Evolutionary conservation across 805 yeast species (phyloP).

Genomic region (Wilhelminamyces savonicus): DNA sequence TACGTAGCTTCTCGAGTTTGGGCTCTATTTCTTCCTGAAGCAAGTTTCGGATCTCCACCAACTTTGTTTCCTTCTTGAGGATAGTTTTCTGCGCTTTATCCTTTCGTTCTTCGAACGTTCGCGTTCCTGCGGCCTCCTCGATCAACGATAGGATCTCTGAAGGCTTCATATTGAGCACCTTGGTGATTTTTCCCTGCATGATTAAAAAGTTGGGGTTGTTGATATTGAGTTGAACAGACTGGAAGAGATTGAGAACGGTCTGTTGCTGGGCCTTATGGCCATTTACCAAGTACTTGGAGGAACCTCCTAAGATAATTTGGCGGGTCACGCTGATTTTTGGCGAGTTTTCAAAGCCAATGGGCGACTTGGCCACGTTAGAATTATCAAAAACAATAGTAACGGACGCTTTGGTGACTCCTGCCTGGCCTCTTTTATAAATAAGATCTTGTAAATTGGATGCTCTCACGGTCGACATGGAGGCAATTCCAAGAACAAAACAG

Average conservation of each 20-base stretch:
- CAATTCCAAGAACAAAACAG: conserved; percentile 95
- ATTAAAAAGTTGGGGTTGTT: conserved; percentile 95
- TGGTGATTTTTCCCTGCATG: conserved; percentile 98
- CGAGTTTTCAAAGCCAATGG: conserved; percentile 79
- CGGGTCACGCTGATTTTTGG: conserved; percentile 85
- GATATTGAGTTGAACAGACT: conserved; percentile 90
- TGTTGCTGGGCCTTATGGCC: conserved; percentile 97
- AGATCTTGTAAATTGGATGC: conserved; percentile 91
- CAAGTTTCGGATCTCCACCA: conserved; percentile 67
- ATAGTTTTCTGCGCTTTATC: conserved; percentile 89
- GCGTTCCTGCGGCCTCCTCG: conserved; percentile 98
- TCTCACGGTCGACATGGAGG: conserved; percentile 90
- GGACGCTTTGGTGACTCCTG: conserved; percentile 94
- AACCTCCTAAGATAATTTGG: conserved; percentile 85
- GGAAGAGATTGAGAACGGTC: conserved; percentile 83
- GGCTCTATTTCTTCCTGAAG: conserved; percentile 90
- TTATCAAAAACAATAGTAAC: conserved; percentile 96
- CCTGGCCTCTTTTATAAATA: conserved; percentile 95
- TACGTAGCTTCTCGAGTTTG: conserved; percentile 70
- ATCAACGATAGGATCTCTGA: conserved; percentile 81
- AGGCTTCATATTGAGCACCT: conserved; percentile 94
- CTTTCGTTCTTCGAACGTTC: conserved; percentile 89
- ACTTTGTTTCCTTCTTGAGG: conserved; percentile 82
- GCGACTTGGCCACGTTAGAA: conserved; percentile 64
- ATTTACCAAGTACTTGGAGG: conserved; percentile 85